Base-by-base conservation (phyloP, 345 rosid species). In the Zanthoxylum bungeanum region DNA sequence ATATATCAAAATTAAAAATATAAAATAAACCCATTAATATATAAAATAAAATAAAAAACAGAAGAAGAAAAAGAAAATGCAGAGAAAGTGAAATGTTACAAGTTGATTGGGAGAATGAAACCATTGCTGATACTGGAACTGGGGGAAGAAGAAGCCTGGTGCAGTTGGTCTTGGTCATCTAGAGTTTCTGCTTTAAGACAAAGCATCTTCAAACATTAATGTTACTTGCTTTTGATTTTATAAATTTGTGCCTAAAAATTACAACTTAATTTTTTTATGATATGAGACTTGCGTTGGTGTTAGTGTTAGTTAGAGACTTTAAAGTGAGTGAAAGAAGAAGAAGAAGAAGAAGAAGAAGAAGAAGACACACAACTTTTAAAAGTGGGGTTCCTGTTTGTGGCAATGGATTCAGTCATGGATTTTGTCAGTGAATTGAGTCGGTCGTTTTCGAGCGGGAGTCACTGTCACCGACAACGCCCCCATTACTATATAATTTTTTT, bases 171-270 rank as follows among this genome's bases (percentile, higher is more conserved):
- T 2, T 75, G 84, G 55, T 86, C 93, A 39, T 79, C 87, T 24
- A 83, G 78, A 66, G 84, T 80, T 80, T 77, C 91, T 0, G 89
- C 75, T 78, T 84, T 85, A 60, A 85, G 76, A 75, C 93, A 86
- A 74, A 86, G 83, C 93, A 88, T 88, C 14, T 71, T 74, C 39
- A 30, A 17, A 58, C 62, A 58, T 58, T 8, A 17, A 58, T 0
- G 21, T n/a, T n/a, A 17, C 36, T 8, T 17, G 3, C 59, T 55
- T 7, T 31, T 1, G n/a, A 5, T n/a, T 36, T 22, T 4, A 21
- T 12, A n/a, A 31, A 49, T 7, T 19, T 19, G 21, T 21, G 19
- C 60, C 60, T 11, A 56, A 27, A n/a, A n/a, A n/a, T n/a, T n/a
- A n/a, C n/a, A n/a, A n/a, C n/a, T n/a, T n/a, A n/a, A n/a, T n/a